Evolutionary conservation across 148 eudicot genomes (phyloP).

Genomic region (Mesembryanthemum crystallinum): DNA sequence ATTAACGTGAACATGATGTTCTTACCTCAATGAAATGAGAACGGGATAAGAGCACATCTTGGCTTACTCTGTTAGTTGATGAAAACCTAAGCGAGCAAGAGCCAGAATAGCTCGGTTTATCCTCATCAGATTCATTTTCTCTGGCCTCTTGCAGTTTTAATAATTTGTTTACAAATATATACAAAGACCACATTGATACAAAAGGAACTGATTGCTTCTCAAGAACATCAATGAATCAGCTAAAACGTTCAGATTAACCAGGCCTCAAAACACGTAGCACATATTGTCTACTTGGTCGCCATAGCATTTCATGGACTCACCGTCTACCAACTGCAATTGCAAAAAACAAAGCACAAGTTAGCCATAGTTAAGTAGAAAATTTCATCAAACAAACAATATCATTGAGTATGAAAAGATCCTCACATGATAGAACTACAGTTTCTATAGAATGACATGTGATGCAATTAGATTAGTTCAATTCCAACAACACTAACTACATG

Average conservation of each 20-base stretch:
- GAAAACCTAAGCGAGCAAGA: constrained; percentile 35
- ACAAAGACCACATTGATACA: constrained; percentile 48
- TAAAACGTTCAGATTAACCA: constrained; percentile 11
- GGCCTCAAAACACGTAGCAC: not conserved
- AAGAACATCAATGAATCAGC: constrained; percentile 14
- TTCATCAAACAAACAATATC: not conserved
- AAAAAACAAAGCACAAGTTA: not conserved
- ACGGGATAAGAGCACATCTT: constrained; percentile 38
- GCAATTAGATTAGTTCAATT: not conserved
- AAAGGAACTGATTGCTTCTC: constrained; percentile 12
- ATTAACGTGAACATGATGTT: constrained; percentile 2
- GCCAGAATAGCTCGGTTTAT: constrained; percentile 34
- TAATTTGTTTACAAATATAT: constrained; percentile 38
- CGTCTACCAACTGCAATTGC: constrained; percentile 18
- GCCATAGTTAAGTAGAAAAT: not conserved
- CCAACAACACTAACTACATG: not conserved
- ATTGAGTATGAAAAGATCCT: not conserved
- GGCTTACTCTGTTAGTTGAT: constrained; percentile 24
- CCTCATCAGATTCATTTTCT: constrained; percentile 34
- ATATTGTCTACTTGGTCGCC: not conserved
- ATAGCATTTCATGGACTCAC: not conserved
- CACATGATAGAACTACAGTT: not conserved
- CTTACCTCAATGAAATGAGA: constrained; percentile 66
- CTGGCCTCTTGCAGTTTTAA: constrained; percentile 53
- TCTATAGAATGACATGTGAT: not conserved